These are phyloP conservation scores for Fusarium stilboides DNA, from an alignment of 2,329 filamentous ascomycete genomes.

Conservation along the genomic window DNA sequence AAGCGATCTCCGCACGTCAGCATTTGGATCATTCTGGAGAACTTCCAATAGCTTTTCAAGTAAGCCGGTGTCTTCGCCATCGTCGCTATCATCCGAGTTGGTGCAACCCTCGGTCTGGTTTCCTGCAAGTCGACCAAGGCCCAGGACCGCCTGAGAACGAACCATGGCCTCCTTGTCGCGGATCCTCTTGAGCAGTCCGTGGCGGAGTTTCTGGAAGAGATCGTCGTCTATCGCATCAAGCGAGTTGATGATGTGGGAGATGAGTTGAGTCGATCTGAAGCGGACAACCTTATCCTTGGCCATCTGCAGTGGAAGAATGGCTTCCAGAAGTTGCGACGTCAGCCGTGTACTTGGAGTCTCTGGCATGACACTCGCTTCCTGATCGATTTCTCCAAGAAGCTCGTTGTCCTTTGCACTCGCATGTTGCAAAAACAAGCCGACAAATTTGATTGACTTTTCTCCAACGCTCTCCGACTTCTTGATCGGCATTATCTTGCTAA, in stretches of 20 bases:
- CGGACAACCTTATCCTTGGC: conserved; percentile 95
- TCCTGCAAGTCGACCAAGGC: conserved; percentile 86
- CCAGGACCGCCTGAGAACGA: conserved; percentile 90
- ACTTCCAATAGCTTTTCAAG: conserved; percentile 88
- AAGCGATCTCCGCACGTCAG: conserved; percentile 90
- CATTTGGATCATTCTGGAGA: conserved; percentile 93
- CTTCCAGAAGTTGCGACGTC: conserved; percentile 79
- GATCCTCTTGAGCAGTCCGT: conserved; percentile 86
- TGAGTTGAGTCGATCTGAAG: conserved; percentile 89
- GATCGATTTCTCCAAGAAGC: conserved; percentile 74
- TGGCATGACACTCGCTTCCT: conserved; percentile 78
- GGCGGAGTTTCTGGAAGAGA: conserved; percentile 84
- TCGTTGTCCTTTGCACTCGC: conserved; percentile 80
- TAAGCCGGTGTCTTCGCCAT: conserved; percentile 76
- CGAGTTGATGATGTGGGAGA: conserved; percentile 92
- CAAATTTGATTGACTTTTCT: conserved; percentile 87
- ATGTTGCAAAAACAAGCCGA: conserved; percentile 87
- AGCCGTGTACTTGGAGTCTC: conserved; percentile 90
- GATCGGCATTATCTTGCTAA: conserved; percentile 85
- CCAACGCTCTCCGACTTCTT: conserved; percentile 94
- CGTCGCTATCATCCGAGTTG: conserved; percentile 79
- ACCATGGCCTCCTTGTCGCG: conserved; percentile 96
- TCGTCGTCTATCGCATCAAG: conserved; percentile 94
- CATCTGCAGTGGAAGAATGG: conserved; percentile 81
- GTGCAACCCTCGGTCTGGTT: conserved; percentile 81